A percentile compares a stretch with the other conserved stretches of the same genome.
phyloP scores from a whole-genome alignment of 2,329 filamentous ascomycete genomes.

The Colletotrichum sp. region DNA sequence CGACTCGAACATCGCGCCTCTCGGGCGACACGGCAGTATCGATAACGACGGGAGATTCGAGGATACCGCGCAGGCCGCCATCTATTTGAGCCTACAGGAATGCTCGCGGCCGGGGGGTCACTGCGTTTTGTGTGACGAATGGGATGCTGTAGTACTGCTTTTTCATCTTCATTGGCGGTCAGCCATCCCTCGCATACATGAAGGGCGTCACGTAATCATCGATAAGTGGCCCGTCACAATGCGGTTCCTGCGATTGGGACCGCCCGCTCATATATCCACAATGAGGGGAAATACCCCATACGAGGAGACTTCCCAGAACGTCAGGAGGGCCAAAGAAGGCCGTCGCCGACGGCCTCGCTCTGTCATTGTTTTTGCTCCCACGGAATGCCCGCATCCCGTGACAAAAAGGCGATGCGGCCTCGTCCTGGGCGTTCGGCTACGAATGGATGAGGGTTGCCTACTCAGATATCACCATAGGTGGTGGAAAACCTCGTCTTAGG shows the following conservation, averaged over 20 bases:
- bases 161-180: slow-evolving; percentile 13
- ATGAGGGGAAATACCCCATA: neutral
- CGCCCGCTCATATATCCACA: neutral
- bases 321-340: neutral
- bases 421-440: neutral
- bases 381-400: slow-evolving; percentile 13
- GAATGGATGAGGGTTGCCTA: slow-evolving; percentile 5
- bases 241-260: neutral
- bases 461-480: neutral
- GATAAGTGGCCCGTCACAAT: slow-evolving; percentile 1
- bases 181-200: slow-evolving; percentile 3
- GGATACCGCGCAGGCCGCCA: slow-evolving; percentile 14
- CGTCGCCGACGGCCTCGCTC: neutral
- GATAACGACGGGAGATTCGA: neutral
- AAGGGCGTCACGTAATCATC: slow-evolving; percentile 1
- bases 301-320: neutral
- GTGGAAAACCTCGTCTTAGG: neutral
- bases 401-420: slow-evolving; percentile 12
- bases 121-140: slow-evolving; percentile 12
- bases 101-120: neutral
- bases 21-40: neutral
- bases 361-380: neutral
- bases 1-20: neutral
- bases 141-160: neutral
- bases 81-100: neutral